A percentile compares a stretch with the other conserved stretches of the same genome.
These are phyloP conservation scores for Hymenoscyphus fructigenus DNA, from an alignment of 2,329 filamentous ascomycete genomes.

Conservation along the genomic window DNA sequence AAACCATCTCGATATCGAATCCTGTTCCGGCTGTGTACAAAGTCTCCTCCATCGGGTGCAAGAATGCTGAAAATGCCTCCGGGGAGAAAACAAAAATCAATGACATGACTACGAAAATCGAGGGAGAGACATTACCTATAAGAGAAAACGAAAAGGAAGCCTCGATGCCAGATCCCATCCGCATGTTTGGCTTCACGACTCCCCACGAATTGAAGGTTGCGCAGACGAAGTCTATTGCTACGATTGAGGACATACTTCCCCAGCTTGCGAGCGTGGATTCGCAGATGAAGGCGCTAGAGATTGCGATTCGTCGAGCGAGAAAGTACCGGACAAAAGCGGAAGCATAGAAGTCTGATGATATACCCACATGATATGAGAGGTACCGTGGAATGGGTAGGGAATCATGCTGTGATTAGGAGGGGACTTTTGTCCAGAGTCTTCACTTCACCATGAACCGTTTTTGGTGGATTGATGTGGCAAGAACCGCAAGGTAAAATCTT, in stretches of 20 bases:
- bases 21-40: background rate
- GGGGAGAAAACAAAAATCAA: background rate
- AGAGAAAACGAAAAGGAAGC: slow-evolving; percentile 9
- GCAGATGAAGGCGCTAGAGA: slow-evolving; percentile 65
- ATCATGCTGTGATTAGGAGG: too few relatives aligned
- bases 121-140: background rate
- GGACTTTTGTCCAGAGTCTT: too few relatives aligned
- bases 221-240: slow-evolving; percentile 56
- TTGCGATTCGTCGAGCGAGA: slow-evolving; percentile 60
- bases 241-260: slow-evolving; percentile 58
- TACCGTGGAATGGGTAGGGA: too few relatives aligned
- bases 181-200: slow-evolving; percentile 55
- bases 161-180: slow-evolving; percentile 49
- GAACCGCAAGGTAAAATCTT: too few relatives aligned
- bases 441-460: too few relatives aligned
- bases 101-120: background rate
- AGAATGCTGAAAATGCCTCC: too few relatives aligned
- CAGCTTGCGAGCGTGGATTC: slow-evolving; percentile 55
- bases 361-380: background rate
- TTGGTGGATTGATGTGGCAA: too few relatives aligned
- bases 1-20: background rate
- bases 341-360: background rate
- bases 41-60: background rate
- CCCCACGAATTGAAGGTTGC: slow-evolving; percentile 52
- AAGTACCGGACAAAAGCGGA: slow-evolving; percentile 37